Conservation (phyloP, 257 asterid species). For the Osmanthus fragrans region DNA sequence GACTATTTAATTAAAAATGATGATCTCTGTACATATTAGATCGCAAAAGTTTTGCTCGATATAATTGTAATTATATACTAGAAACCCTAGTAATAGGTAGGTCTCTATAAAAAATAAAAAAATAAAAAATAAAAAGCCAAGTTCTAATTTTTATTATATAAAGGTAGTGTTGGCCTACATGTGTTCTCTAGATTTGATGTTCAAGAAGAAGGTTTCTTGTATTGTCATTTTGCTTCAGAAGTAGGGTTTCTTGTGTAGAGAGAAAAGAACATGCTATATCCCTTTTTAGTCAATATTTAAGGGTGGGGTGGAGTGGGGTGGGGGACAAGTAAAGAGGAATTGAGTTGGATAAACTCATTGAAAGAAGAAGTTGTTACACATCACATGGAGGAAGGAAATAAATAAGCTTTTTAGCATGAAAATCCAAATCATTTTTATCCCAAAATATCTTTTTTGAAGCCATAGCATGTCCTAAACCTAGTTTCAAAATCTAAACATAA, state of each 20-base stretch:
- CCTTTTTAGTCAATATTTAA: conserved; percentile 30
- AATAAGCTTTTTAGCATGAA: conserved; percentile 37
- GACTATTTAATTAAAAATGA: no score
- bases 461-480: conserved; percentile 2
- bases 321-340: conserved; percentile 40
- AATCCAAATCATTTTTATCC: conserved; percentile 47
- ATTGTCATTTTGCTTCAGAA: conserved; percentile 38
- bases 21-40: neutral
- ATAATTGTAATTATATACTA: neutral
- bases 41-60: conserved; percentile 10
- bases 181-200: neutral
- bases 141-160: neutral
- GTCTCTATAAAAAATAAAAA: neutral
- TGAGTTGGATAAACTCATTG: conserved; percentile 58
- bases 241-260: conserved; percentile 55
- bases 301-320: neutral
- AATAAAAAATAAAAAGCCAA: no score
- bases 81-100: conserved; percentile 31
- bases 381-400: conserved; percentile 64
- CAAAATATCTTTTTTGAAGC: conserved; percentile 36
- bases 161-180: neutral
- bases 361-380: conserved; percentile 43
- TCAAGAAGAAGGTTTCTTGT: conserved; percentile 8
- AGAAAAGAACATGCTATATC: conserved; percentile 68
- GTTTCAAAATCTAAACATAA: conserved; percentile 24